Conservation (phyloP, 257 asterid species). For the Solanum chmielewskii region DNA sequence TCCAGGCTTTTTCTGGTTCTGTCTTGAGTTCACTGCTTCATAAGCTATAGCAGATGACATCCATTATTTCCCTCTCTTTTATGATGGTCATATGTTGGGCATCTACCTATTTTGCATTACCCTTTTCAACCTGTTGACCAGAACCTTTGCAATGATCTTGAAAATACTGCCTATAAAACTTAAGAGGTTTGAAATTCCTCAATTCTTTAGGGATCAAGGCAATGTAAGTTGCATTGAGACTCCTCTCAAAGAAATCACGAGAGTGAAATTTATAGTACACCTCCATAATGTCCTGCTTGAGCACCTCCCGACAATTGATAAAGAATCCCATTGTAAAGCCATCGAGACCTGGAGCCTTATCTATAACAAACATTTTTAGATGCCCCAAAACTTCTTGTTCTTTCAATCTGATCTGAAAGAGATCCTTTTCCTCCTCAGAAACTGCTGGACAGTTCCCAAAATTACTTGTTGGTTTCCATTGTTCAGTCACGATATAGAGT, state of each 20-base stretch:
- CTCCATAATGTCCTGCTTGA: not conserved
- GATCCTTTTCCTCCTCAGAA: not conserved
- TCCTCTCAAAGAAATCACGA: not conserved
- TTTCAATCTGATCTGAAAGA: not conserved
- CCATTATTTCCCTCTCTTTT: not conserved
- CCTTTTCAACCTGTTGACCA: not conserved
- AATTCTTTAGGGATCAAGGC: not conserved
- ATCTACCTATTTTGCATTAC: not conserved
- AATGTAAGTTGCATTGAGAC: not conserved
- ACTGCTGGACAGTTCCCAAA: not conserved
- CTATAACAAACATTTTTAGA: not conserved
- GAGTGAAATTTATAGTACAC: not conserved
- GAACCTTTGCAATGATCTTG: not conserved
- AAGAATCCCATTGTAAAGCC: not conserved
- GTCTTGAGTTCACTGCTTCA: not conserved
- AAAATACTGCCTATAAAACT: not conserved
- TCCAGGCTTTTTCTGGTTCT: not conserved
- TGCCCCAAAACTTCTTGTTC: not conserved
- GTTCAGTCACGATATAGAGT: not conserved
- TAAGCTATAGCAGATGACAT: not conserved
- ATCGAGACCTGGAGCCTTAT: not conserved
- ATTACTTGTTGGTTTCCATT: not conserved
- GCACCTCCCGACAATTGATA: not conserved
- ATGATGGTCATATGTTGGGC: not conserved
- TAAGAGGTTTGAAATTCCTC: not conserved